A percentile compares a stretch with the other conserved stretches of the same genome.
These are phyloP conservation scores for Daldinia caldariorum DNA, from an alignment of 495 filamentous ascomycete species.

Conservation along the genomic window DNA sequence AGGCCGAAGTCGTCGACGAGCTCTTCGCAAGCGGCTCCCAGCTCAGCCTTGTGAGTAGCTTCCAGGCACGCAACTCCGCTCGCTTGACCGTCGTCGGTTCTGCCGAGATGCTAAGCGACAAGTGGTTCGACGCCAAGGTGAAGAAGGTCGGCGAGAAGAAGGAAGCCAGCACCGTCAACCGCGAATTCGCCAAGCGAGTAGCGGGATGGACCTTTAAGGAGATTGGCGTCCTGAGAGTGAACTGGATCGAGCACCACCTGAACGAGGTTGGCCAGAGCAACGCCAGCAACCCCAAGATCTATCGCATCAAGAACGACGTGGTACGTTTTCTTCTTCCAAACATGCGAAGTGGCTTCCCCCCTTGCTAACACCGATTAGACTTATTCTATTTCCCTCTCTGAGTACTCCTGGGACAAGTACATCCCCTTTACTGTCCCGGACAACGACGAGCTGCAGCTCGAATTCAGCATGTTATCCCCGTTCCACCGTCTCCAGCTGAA, in stretches of 20 bases:
- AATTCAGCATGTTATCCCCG: slow-evolving; percentile 98
- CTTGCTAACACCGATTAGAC: slow-evolving; percentile 61
- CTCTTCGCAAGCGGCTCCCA: slow-evolving; percentile 85
- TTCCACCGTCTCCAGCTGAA: slow-evolving; percentile 89
- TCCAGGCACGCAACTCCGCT: slow-evolving; percentile 94
- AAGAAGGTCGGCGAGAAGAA: slow-evolving; percentile 65
- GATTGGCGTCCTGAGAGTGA: slow-evolving; percentile 86
- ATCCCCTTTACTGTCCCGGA: slow-evolving; percentile 75
- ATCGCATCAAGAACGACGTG: slow-evolving; percentile 96
- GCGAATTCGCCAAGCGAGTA: slow-evolving; percentile 84
- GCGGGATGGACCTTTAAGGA: slow-evolving; percentile 95
- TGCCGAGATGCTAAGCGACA: slow-evolving; percentile 84
- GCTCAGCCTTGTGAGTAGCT: slow-evolving; percentile 78
- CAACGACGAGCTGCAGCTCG: slow-evolving; percentile 83
- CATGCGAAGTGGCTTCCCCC: not conserved
- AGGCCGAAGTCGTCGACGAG: slow-evolving; percentile 72
- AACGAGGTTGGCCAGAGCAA: slow-evolving; percentile 63
- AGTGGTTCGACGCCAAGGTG: slow-evolving; percentile 88
- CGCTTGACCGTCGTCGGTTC: slow-evolving; percentile 88
- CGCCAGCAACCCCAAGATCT: slow-evolving; percentile 82
- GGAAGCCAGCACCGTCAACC: slow-evolving; percentile 74
- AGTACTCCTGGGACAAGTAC: slow-evolving; percentile 76
- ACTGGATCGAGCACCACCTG: slow-evolving; percentile 82
- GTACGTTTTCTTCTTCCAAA: slow-evolving; percentile 65
- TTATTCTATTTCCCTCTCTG: slow-evolving; percentile 88